phyloP scores from a whole-genome alignment of 129 eudicot species.

The Calendula officinalis region DNA sequence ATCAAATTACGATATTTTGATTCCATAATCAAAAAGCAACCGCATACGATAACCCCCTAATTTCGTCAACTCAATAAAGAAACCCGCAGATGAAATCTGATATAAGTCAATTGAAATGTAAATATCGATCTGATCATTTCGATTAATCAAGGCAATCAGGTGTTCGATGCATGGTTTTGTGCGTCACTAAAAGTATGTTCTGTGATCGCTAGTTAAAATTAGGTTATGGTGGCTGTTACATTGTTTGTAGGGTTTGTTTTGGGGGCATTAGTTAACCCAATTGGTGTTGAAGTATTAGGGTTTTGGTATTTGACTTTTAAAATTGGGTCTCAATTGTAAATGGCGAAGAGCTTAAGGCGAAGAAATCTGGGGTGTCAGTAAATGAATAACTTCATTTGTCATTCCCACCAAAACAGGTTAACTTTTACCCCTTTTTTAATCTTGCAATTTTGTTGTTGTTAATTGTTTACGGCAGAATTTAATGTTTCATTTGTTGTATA shows the following conservation, averaged over 20 bases:
- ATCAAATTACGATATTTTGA: slow-evolving; percentile 8
- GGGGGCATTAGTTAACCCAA: slow-evolving; percentile 62
- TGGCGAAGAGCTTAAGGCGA: slow-evolving; percentile 28
- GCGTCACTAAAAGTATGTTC: slow-evolving; percentile 15
- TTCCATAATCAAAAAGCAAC: slow-evolving; percentile 17
- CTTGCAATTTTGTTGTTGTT: not conserved
- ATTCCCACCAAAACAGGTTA: slow-evolving; percentile 53
- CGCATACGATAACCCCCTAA: slow-evolving; percentile 16
- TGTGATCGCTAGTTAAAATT: not conserved
- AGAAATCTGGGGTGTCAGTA: slow-evolving; percentile 4
- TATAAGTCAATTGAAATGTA: not conserved
- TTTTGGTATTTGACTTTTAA: slow-evolving; percentile 42
- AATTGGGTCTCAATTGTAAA: slow-evolving; percentile 34
- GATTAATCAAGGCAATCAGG: slow-evolving; percentile 5
- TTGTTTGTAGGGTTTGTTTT: too few species aligned
- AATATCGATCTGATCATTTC: not conserved
- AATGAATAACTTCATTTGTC: slow-evolving; percentile 32
- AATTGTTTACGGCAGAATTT: too few species aligned
- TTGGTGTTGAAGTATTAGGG: slow-evolving; percentile 49
- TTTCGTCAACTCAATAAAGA: not conserved
- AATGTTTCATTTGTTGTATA: not conserved
- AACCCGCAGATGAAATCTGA: slow-evolving; percentile 15
- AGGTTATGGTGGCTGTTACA: slow-evolving; percentile 39
- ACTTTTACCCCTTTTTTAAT: not conserved
- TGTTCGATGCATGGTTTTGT: slow-evolving; percentile 10